phyloP scores from a whole-genome alignment of 805 yeast species.

The Maudiozyma saulgeensis region DNA sequence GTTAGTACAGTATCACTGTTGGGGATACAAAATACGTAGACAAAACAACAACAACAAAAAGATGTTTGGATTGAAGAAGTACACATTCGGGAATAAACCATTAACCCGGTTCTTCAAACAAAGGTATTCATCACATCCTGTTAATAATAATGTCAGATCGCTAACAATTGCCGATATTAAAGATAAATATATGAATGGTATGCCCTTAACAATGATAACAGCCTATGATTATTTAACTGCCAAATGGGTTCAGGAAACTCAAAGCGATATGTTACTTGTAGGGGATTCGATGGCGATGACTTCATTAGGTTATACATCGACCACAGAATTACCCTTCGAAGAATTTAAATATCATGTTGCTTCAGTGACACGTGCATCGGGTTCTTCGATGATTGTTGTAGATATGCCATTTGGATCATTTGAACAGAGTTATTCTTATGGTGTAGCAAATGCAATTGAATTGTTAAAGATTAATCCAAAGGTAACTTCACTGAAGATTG shows the following conservation, averaged over 20 bases:
- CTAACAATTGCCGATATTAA: conserved; percentile 31
- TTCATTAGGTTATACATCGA: conserved; percentile 67
- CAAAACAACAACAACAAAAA: too few relatives aligned
- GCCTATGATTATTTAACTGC: conserved; percentile 84
- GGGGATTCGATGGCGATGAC: conserved; percentile 96
- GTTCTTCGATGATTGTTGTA: conserved; percentile 58
- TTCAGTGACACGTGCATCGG: conserved; percentile 67
- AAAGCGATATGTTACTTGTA: conserved; percentile 61
- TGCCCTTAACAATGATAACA: conserved; percentile 53
- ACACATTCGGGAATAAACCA: too few relatives aligned
- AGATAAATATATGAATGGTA: conserved; percentile 24
- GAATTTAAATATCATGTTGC: conserved; percentile 70
- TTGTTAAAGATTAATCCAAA: conserved; percentile 22
- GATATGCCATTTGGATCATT: conserved; percentile 87
- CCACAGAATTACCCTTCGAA: conserved; percentile 67
- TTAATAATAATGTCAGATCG: too few relatives aligned
- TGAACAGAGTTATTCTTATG: conserved; percentile 55
- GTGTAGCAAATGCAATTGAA: conserved; percentile 59
- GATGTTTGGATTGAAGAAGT: too few relatives aligned
- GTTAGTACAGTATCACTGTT: too few relatives aligned
- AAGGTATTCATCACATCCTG: too few relatives aligned
- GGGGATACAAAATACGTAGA: too few relatives aligned
- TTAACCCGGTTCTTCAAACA: too few relatives aligned
- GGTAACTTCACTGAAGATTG: conserved; percentile 47
- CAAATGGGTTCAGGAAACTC: conserved; percentile 53